These are phyloP conservation scores for Backusella macrospora DNA, from an alignment of 192 early-diverging fungal genomes.

Conservation along the genomic window DNA sequence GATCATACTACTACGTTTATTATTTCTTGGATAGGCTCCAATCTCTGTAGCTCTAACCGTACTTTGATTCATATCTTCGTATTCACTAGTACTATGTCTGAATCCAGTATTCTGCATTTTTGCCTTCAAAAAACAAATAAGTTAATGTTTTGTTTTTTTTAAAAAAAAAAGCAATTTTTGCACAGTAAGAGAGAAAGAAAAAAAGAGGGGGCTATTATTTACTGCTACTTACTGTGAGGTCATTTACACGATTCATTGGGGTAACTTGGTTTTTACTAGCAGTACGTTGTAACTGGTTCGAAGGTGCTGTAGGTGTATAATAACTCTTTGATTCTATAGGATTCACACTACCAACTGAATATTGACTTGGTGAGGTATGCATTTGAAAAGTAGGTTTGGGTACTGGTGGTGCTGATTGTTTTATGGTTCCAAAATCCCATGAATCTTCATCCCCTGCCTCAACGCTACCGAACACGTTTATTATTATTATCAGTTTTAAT, in stretches of 20 bases:
- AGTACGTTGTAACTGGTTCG: conserved; percentile 11
- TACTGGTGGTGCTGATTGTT: conserved; percentile 36
- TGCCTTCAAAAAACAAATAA: conserved; percentile 1
- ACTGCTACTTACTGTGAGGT: conserved; percentile 27
- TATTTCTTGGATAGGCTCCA: conserved; percentile 9
- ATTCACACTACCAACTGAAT: conserved; percentile 18
- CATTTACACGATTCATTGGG: conserved; percentile 20
- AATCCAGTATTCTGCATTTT: conserved; percentile 27
- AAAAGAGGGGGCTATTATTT: background rate
- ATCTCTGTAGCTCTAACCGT: conserved; percentile 36
- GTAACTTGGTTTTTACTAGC: conserved; percentile 27
- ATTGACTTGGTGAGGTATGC: conserved; percentile 19
- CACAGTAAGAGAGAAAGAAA: too few relatives aligned
- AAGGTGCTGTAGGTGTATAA: background rate
- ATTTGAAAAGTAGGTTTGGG: conserved; percentile 5
- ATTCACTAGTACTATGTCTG: conserved; percentile 26
- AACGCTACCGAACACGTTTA: conserved; percentile 14
- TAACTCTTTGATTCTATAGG: conserved; percentile 1
- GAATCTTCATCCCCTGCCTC: conserved; percentile 45
- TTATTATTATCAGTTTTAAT: background rate
- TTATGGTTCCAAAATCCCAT: conserved; percentile 63
- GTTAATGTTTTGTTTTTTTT: too few relatives aligned
- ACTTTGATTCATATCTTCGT: conserved; percentile 30
- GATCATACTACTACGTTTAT: conserved; percentile 9
- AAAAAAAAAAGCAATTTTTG: too few relatives aligned